Evolutionary conservation across 306 rosid species (phyloP).

Genomic region (Purshia tridentata): DNA sequence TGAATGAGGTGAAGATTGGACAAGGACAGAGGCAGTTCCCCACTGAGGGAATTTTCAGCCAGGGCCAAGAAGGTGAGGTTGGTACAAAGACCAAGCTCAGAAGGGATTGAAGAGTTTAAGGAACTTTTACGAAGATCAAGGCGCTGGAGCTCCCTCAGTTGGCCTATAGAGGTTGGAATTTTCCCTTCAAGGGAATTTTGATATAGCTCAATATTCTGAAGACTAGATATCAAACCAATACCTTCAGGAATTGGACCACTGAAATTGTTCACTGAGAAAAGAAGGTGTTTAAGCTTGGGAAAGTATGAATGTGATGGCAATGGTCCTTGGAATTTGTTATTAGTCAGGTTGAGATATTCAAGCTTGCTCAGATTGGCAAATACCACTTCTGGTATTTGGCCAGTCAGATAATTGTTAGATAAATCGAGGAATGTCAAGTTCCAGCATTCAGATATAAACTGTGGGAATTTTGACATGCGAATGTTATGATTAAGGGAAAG

Average conservation of each 20-base stretch:
- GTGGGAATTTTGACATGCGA: constrained; percentile 40
- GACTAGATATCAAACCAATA: constrained; percentile 34
- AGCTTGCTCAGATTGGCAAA: constrained; percentile 45
- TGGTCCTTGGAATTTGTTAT: constrained; percentile 36
- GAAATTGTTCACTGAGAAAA: constrained; percentile 38
- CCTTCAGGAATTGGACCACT: constrained; percentile 40
- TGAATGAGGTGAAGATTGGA: constrained; percentile 24
- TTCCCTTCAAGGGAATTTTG: constrained; percentile 39
- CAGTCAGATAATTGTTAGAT: constrained; percentile 35
- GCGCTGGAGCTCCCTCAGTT: constrained; percentile 29
- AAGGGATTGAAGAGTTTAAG: constrained; percentile 53
- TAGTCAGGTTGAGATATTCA: constrained; percentile 52
- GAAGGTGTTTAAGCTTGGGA: constrained; percentile 53
- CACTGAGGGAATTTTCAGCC: constrained; percentile 43
- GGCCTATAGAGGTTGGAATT: constrained; percentile 62
- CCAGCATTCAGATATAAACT: constrained; percentile 46
- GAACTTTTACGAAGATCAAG: constrained; percentile 37
- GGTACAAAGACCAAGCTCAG: constrained; percentile 55
- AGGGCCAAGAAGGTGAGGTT: constrained; percentile 49
- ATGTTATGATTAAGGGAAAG: constrained; percentile 33
- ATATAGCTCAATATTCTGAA: constrained; percentile 26
- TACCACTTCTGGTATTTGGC: constrained; percentile 30
- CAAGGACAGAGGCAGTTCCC: constrained; percentile 41
- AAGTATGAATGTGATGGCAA: constrained; percentile 50
- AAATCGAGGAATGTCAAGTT: constrained; percentile 61